Evolutionary conservation across 1,284 basidiomycete species (phyloP).

Genomic region (Paramarasmius palmivorus): DNA sequence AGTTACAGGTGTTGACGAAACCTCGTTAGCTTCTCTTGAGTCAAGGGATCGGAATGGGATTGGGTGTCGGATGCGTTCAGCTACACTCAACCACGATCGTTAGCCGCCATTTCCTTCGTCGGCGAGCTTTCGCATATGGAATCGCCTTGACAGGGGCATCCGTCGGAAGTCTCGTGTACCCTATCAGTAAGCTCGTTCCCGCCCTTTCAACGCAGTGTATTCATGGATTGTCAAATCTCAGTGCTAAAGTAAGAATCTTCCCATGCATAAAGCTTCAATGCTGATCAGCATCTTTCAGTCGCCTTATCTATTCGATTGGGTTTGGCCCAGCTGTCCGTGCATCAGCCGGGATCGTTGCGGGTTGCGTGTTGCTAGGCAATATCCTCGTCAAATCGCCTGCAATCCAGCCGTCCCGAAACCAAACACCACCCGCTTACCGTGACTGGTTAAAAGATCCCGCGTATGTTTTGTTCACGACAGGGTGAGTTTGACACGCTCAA

Average conservation of each 20-base stretch:
- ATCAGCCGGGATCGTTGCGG: slow-evolving; percentile 22
- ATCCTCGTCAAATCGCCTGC: slow-evolving; percentile 20
- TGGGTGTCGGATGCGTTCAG: slow-evolving; percentile 24
- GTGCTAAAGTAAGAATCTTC: not conserved
- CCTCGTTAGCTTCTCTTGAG: slow-evolving; percentile 21
- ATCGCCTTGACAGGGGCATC: slow-evolving; percentile 26
- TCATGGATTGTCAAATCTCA: not conserved
- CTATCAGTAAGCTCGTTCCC: slow-evolving; percentile 23
- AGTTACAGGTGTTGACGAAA: not conserved
- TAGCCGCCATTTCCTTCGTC: slow-evolving; percentile 21
- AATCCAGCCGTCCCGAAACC: slow-evolving; percentile 6
- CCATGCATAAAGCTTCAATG: not conserved
- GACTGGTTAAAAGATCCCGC: slow-evolving; percentile 23
- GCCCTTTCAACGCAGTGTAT: not conserved
- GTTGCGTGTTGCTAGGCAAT: slow-evolving; percentile 22
- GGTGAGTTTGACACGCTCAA: slow-evolving; percentile 14
- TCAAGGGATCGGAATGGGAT: slow-evolving; percentile 28
- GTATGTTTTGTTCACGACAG: slow-evolving; percentile 20
- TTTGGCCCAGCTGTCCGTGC: slow-evolving; percentile 26
- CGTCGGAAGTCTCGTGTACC: slow-evolving; percentile 28
- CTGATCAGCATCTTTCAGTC: slow-evolving; percentile 13
- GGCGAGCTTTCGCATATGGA: slow-evolving; percentile 23
- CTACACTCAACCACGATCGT: slow-evolving; percentile 23
- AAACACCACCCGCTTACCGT: slow-evolving; percentile 17
- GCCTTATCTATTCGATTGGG: slow-evolving; percentile 23